These are phyloP conservation scores for Salvia splendens DNA, from an alignment of 257 asterid species.

Conservation along the genomic window DNA sequence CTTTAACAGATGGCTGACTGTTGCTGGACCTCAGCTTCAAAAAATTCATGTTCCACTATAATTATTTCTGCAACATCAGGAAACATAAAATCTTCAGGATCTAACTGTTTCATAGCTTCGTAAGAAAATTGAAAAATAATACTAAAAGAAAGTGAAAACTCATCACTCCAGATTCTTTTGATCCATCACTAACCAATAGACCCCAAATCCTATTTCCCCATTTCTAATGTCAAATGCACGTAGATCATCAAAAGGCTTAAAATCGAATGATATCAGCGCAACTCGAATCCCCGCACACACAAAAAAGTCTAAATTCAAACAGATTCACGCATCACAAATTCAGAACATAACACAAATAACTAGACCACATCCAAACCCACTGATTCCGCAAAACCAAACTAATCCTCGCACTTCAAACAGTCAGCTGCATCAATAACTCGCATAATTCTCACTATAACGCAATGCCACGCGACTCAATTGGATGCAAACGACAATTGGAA, in stretches of 20 bases:
- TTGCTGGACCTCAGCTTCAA: constrained; percentile 79
- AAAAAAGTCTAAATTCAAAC: constrained; percentile 19
- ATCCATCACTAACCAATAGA: constrained; percentile 16
- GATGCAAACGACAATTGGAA: constrained; percentile 24
- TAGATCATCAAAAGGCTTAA: constrained; percentile 19
- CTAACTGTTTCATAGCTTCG: constrained; percentile 2
- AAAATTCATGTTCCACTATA: constrained; percentile 75
- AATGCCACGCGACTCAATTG: constrained; percentile 19
- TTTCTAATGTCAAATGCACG: constrained; percentile 1
- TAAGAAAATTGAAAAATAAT: background rate
- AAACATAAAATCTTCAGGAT: constrained; percentile 23
- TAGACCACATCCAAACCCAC: constrained; percentile 23
- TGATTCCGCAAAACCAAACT: constrained; percentile 22
- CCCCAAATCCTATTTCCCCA: constrained; percentile 27
- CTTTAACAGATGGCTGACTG: constrained; percentile 59
- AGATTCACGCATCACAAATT: constrained; percentile 10
- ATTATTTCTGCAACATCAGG: constrained; percentile 36
- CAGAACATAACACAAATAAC: constrained; percentile 27
- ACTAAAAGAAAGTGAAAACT: background rate
- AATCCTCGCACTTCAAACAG: constrained; percentile 29
- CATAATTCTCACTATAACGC: constrained; percentile 3
- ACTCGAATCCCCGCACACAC: constrained; percentile 3
- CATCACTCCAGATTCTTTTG: constrained; percentile 4
- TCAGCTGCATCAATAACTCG: constrained; percentile 20
- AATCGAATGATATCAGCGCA: constrained; percentile 12